Evolutionary conservation across 78 protist species (phyloP).

Genomic region (Anaeramoeba ignava): DNA sequence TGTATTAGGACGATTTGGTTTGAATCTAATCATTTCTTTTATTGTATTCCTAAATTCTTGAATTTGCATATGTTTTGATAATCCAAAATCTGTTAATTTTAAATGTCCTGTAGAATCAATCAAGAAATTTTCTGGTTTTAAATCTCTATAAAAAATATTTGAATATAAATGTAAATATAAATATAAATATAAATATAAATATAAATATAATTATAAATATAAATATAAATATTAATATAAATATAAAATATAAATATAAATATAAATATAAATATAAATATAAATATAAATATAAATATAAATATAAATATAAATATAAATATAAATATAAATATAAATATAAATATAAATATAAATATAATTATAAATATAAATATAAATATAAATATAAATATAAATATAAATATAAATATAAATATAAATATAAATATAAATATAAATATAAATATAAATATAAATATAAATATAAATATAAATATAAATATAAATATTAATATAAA

Average conservation of each 20-base stretch:
- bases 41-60: background rate
- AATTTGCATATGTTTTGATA: background rate
- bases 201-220: background rate
- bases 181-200: background rate
- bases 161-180: background rate
- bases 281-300: background rate
- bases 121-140: background rate
- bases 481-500: background rate
- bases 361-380: background rate
- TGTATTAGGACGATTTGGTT: background rate
- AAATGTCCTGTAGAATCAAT: background rate
- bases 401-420: background rate
- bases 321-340: background rate
- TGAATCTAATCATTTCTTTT: background rate
- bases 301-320: background rate
- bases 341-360: background rate
- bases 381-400: background rate
- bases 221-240: background rate
- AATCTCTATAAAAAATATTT: background rate
- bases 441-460: too few species aligned
- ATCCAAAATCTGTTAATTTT: background rate
- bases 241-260: background rate
- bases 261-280: background rate
- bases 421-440: background rate
- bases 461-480: background rate